A percentile compares a stretch with the other conserved stretches of the same genome.
These are phyloP conservation scores for Lactarius pseudohatsudake DNA, from an alignment of 768 basidiomycete genomes.

Conservation along the genomic window DNA sequence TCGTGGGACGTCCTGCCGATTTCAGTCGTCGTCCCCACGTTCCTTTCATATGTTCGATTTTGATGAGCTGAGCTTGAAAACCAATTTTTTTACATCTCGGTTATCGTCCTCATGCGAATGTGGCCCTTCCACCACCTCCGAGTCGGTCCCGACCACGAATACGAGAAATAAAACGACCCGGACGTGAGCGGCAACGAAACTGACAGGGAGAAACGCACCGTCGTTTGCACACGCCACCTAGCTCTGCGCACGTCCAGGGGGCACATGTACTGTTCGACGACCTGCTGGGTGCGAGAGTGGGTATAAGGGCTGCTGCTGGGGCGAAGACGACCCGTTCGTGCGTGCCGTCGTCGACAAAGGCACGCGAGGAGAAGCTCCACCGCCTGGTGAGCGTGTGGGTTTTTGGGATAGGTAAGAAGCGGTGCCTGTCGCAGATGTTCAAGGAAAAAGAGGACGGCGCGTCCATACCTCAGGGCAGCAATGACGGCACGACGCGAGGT, in stretches of 20 bases:
- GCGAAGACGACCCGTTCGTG: constrained; percentile 43
- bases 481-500: constrained; percentile 1
- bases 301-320: constrained; percentile 30
- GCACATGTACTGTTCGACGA: constrained; percentile 29
- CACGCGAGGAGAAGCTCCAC: constrained; percentile 9
- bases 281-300: constrained; percentile 40
- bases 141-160: constrained; percentile 22
- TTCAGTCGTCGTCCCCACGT: too few relatives aligned
- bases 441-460: constrained; percentile 25
- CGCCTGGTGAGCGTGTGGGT: constrained; percentile 10
- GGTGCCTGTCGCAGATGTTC: constrained; percentile 39
- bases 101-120: too few relatives aligned
- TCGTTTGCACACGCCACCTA: constrained; percentile 36
- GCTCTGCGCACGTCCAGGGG: constrained; percentile 15
- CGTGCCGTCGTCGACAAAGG: constrained; percentile 30
- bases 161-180: constrained; percentile 17
- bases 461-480: neutral
- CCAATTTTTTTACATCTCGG: too few relatives aligned
- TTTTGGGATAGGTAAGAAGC: constrained; percentile 9
- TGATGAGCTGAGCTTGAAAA: too few relatives aligned
- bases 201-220: constrained; percentile 74
- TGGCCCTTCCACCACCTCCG: constrained; percentile 46
- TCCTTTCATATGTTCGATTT: too few relatives aligned
- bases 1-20: too few relatives aligned
- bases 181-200: constrained; percentile 38